Percentiles rank a stretch among this genome's conserved stretches.
phyloP scores from a whole-genome alignment of 805 yeast species.

The Candida berthetii region DNA sequence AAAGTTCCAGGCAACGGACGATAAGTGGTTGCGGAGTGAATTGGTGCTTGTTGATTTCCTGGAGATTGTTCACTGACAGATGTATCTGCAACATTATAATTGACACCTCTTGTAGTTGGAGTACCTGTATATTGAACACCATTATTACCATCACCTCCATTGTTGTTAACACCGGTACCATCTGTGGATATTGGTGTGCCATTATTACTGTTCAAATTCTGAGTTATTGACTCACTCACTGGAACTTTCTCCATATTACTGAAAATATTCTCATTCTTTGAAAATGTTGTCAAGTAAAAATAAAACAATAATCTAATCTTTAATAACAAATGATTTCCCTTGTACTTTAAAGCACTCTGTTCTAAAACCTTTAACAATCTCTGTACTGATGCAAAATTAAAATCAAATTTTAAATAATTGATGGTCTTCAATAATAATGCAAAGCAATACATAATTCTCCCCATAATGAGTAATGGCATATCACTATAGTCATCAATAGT shows the following conservation, averaged over 20 bases:
- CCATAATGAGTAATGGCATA: constrained; percentile 17
- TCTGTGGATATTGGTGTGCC: too few species aligned
- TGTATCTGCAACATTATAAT: background rate
- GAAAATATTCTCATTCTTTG: constrained; percentile 18
- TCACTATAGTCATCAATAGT: constrained; percentile 9
- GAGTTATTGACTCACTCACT: constrained; percentile 6
- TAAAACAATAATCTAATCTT: constrained; percentile 17
- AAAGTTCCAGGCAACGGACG: background rate
- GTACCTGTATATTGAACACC: too few species aligned
- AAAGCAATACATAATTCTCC: constrained; percentile 21
- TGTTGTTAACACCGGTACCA: too few species aligned
- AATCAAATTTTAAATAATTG: constrained; percentile 12
- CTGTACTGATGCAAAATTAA: constrained; percentile 10
- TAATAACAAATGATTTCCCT: constrained; percentile 13
- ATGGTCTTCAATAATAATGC: constrained; percentile 18
- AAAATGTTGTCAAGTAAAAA: constrained; percentile 21
- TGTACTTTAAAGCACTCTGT: constrained; percentile 8
- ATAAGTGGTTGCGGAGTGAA: background rate
- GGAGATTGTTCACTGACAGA: constrained; percentile 1
- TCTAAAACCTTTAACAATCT: constrained; percentile 10
- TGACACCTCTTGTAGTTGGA: too few species aligned
- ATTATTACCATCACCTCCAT: background rate
- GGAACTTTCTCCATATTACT: constrained; percentile 11
- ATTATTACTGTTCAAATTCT: background rate
- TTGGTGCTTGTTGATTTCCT: background rate